A percentile compares a stretch with the other conserved stretches of the same genome.
Evolutionary conservation across 2,329 filamentous ascomycete genomes (phyloP).

Genomic region (Talaromyces sp.): DNA sequence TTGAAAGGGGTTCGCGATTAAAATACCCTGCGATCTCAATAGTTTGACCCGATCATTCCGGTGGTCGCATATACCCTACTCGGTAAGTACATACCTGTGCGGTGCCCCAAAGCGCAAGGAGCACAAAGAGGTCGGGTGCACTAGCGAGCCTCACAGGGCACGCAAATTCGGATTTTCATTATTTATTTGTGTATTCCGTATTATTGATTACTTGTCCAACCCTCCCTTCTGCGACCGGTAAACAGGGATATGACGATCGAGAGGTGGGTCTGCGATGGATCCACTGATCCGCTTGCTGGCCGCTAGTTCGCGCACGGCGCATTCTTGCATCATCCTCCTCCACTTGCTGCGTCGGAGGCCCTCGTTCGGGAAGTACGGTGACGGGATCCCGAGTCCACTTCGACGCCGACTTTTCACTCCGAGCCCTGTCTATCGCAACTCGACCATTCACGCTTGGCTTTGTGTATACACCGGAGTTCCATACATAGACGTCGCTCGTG

Average conservation of each 20-base stretch:
- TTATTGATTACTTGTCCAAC: background rate
- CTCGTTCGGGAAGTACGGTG: conserved; percentile 12
- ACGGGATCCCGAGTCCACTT: conserved; percentile 11
- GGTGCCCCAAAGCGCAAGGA: background rate
- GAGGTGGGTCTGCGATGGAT: background rate
- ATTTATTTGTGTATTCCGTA: background rate
- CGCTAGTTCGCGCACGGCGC: conserved; percentile 17
- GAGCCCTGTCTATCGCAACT: background rate
- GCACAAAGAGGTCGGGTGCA: background rate
- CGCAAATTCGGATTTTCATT: background rate
- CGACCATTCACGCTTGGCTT: background rate
- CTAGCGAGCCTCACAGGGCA: background rate
- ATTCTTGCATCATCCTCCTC: conserved; percentile 19
- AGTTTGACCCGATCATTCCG: too few relatives aligned
- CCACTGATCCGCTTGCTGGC: conserved; percentile 15
- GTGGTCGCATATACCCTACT: too few relatives aligned
- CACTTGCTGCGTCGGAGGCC: conserved; percentile 1
- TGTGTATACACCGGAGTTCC: too few relatives aligned
- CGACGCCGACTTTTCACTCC: background rate
- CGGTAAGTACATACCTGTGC: too few relatives aligned
- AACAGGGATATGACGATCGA: conserved; percentile 1
- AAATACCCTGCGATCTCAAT: too few relatives aligned
- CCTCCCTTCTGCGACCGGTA: too few relatives aligned
- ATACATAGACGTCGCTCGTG: too few relatives aligned
- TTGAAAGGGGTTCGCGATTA: too few relatives aligned